These are phyloP conservation scores for Trametopsis cervina DNA, from an alignment of 768 basidiomycete species.

Conservation along the genomic window DNA sequence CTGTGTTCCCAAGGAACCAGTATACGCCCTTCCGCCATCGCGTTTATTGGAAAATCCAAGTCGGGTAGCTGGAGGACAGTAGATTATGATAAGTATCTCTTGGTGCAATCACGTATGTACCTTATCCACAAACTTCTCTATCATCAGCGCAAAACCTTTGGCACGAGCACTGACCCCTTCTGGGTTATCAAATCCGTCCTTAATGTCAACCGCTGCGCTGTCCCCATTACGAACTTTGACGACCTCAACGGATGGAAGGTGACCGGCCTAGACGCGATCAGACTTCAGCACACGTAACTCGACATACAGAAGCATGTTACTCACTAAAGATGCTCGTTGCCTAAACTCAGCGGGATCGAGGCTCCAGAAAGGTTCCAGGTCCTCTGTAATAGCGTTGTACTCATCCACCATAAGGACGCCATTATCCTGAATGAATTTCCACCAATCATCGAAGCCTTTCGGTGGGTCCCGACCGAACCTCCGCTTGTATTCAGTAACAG, in stretches of 20 bases:
- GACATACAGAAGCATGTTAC: conserved; percentile 12
- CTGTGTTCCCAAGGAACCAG: conserved; percentile 89
- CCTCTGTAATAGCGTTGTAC: conserved; percentile 72
- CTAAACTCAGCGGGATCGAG: conserved; percentile 68
- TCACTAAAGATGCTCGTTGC: conserved; percentile 51
- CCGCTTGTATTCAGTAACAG: conserved; percentile 74
- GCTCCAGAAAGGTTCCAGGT: conserved; percentile 82
- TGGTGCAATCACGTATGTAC: conserved; percentile 30
- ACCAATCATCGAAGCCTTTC: conserved; percentile 89
- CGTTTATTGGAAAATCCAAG: conserved; percentile 92
- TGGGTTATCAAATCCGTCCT: conserved; percentile 47
- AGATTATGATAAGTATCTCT: conserved; percentile 1
- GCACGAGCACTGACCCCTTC: conserved; percentile 71
- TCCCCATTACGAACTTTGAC: conserved; percentile 71
- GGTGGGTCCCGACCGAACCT: conserved; percentile 80
- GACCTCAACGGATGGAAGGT: conserved; percentile 78
- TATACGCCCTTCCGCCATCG: conserved; percentile 89
- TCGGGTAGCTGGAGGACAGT: conserved; percentile 62
- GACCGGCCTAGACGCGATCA: conserved; percentile 45
- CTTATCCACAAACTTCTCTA: conserved; percentile 58
- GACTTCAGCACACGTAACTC: neutral
- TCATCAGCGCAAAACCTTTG: conserved; percentile 67
- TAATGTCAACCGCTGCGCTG: conserved; percentile 50
- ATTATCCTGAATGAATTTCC: conserved; percentile 66
- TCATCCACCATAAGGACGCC: conserved; percentile 82